A percentile compares a stretch with the other conserved stretches of the same genome.
These are phyloP conservation scores for Ophiostoma quercus DNA, from an alignment of 2,329 filamentous ascomycete species.

Conservation along the genomic window DNA sequence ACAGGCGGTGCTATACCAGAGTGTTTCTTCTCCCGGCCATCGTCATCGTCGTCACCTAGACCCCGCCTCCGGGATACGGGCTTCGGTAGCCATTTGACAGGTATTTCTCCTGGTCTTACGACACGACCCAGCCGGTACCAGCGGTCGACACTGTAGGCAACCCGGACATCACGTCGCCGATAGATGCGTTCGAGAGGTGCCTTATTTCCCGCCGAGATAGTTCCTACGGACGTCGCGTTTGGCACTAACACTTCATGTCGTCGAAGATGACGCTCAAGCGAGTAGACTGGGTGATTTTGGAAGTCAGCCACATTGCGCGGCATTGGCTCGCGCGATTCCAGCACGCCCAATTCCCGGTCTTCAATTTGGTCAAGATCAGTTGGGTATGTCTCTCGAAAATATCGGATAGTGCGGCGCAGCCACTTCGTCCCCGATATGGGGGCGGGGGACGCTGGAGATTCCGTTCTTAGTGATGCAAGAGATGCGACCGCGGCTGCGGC, in stretches of 20 bases:
- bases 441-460: not conserved
- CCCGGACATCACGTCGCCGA: conserved; percentile 71
- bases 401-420: conserved; percentile 50
- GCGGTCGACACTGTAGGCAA: conserved; percentile 72
- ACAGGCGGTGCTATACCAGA: conserved; percentile 1
- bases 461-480: not conserved
- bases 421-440: conserved; percentile 36
- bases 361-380: conserved; percentile 79
- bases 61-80: conserved; percentile 33
- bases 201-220: conserved; percentile 59
- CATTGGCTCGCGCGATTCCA: conserved; percentile 73
- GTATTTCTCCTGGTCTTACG: conserved; percentile 71
- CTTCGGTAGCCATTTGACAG: conserved; percentile 66
- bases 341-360: conserved; percentile 65
- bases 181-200: conserved; percentile 70
- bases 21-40: not conserved
- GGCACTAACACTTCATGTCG: conserved; percentile 78
- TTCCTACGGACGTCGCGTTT: conserved; percentile 65
- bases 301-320: conserved; percentile 82
- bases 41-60: conserved; percentile 30
- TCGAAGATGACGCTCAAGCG: conserved; percentile 76
- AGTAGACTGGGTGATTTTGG: conserved; percentile 77
- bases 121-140: conserved; percentile 88
- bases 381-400: conserved; percentile 38
- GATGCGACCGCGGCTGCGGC: not conserved